Conservation (phyloP, 352 stramenopile genomes). For the Pythium dissotocum region DNA sequence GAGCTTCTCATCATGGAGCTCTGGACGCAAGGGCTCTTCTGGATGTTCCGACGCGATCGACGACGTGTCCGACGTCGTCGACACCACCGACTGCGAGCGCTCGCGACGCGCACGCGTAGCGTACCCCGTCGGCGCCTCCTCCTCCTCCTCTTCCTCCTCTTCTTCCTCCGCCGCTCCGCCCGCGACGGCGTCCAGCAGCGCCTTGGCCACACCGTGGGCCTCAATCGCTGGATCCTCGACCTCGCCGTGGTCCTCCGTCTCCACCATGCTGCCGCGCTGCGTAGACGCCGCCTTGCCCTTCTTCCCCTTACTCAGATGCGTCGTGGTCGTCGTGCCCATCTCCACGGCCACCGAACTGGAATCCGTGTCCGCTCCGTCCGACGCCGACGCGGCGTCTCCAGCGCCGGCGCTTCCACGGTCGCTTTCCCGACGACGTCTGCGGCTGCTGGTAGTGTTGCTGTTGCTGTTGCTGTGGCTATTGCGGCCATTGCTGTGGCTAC, state of each 20-base stretch:
- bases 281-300: background rate
- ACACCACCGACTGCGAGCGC: slow-evolving; percentile 69
- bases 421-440: slow-evolving; percentile 37
- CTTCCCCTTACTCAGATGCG: slow-evolving; percentile 11
- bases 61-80: slow-evolving; percentile 58
- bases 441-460: slow-evolving; percentile 33
- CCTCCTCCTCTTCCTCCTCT: slow-evolving; percentile 32
- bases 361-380: slow-evolving; percentile 64
- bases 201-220: slow-evolving; percentile 3
- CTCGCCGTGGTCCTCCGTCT: slow-evolving; percentile 9
- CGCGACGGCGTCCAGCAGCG: slow-evolving; percentile 1
- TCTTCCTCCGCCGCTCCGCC: slow-evolving; percentile 35
- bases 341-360: slow-evolving; percentile 40
- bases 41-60: slow-evolving; percentile 50
- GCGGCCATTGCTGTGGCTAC: background rate
- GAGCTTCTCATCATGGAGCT: slow-evolving; percentile 54
- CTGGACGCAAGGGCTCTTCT: slow-evolving; percentile 35
- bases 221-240: slow-evolving; percentile 15
- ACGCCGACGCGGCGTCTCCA: slow-evolving; percentile 36
- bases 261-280: background rate
- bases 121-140: slow-evolving; percentile 23
- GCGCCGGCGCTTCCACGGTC: slow-evolving; percentile 30
- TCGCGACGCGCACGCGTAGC: slow-evolving; percentile 35
- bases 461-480: slow-evolving; percentile 36
- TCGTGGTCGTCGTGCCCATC: slow-evolving; percentile 5